Evolutionary conservation across 129 eudicot species (phyloP).

Genomic region (Solidago caesia): DNA sequence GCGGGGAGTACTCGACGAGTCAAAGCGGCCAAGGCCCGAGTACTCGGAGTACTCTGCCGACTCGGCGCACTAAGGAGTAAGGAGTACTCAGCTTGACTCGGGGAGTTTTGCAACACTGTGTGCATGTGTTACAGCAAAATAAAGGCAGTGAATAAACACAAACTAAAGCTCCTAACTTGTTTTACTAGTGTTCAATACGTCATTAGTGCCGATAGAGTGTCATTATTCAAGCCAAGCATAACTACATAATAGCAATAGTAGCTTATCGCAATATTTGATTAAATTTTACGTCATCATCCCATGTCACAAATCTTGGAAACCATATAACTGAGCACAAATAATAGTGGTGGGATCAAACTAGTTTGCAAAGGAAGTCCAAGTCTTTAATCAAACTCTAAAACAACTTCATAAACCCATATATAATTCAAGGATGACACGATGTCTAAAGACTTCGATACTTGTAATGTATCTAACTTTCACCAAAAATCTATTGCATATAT

Average conservation of each 20-base stretch:
- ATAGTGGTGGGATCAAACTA: not conserved
- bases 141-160: not conserved
- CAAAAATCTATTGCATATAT: no score
- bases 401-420: not conserved
- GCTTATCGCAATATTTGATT: not conserved
- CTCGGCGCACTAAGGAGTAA: no score
- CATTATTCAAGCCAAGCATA: constrained; percentile 5
- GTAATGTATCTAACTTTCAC: no score
- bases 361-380: not conserved
- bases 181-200: not conserved
- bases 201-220: not conserved
- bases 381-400: not conserved
- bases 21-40: no score
- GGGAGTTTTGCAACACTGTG: no score
- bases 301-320: not conserved
- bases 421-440: not conserved
- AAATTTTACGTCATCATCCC: not conserved
- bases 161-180: constrained; percentile 9
- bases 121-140: not conserved
- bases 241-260: not conserved
- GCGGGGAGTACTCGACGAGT: no score
- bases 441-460: not conserved
- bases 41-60: no score
- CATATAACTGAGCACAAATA: no score
- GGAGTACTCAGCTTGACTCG: no score